Evolutionary conservation across 139 green algal genomes (phyloP), one percentile per base, ranked within the genome.

Genomic region (Micractinium conductrix): DNA sequence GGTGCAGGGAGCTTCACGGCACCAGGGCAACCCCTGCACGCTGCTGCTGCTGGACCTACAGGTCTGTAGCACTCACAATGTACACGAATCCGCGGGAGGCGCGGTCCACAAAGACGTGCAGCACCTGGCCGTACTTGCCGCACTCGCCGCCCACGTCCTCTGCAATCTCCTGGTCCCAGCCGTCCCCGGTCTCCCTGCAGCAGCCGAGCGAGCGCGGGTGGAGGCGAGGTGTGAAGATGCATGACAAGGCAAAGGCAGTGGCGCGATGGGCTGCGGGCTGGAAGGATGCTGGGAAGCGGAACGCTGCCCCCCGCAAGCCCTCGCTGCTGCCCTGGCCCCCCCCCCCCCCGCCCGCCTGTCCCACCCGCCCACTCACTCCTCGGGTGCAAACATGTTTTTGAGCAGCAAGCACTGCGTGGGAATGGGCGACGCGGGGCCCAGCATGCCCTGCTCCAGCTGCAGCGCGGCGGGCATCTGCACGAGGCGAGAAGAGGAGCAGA

Each of bases 381-480:
- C 73, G 9, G 96, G 91, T 85, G 96, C 87, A 84, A 98, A 99
- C 93, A 98, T 96, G 91, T 98, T 98, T 85, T 98, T 98, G 65
- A 99, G 90, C 79, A 99, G 91, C 45, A 99, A 74, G 85, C 95
- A 98, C 73, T 89, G 92, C 35, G 96, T 98, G 38, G 96, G 94
- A 74, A 98, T 97, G 35, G 96, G 96, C 21, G 93, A 97, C 0
- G 94, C 88, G 4, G 96, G 95, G 0, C 96, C 96, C 60, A 99
- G 89, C 43, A 98, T 19, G 60, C 95, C 95, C 87, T 98, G 96
- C 78, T 91, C 87, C 38, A 91, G 58, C 2, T 40, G 40, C 42
- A 88, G 50, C 35, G 65, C 78, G 26, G 37, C 42, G 37, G 74
- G 74, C 44, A 82, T 62, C 79, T 68, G 63, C 79, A 67, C 19